Percentiles rank a stretch among this genome's conserved stretches.
Conservation (phyloP, 179 eudicot genomes). For the Spinacia oleracea region DNA sequence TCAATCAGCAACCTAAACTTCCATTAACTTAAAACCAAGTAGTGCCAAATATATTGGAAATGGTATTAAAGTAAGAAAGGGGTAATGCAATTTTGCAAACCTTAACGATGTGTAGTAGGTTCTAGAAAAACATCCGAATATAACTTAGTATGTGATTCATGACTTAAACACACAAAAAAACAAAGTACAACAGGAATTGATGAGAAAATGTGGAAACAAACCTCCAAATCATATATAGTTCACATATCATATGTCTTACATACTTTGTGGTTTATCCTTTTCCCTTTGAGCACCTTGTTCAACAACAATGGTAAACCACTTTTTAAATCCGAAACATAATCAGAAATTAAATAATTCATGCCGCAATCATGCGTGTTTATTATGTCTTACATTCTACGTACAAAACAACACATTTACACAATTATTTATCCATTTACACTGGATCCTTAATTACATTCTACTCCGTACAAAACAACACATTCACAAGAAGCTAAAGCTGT, state of each 20-base stretch:
- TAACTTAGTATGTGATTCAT: background rate
- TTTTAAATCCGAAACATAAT: background rate
- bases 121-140: background rate
- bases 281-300: background rate
- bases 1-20: background rate
- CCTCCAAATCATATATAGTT: background rate
- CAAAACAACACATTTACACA: background rate
- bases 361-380: background rate
- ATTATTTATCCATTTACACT: no score
- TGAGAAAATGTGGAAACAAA: background rate
- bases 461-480: background rate
- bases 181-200: background rate
- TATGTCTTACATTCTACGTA: no score
- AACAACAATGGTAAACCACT: background rate
- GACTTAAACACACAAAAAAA: background rate
- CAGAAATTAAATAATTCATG: background rate
- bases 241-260: background rate
- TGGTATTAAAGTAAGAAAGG: background rate
- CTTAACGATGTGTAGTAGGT: background rate
- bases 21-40: no score
- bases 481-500: background rate
- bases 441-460: no score
- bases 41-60: background rate
- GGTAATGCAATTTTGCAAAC: background rate
- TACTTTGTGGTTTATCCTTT: background rate